These are phyloP conservation scores for Chernovozyma sophiae-reginae DNA, from an alignment of 1,139 yeast genomes.

Conservation along the genomic window DNA sequence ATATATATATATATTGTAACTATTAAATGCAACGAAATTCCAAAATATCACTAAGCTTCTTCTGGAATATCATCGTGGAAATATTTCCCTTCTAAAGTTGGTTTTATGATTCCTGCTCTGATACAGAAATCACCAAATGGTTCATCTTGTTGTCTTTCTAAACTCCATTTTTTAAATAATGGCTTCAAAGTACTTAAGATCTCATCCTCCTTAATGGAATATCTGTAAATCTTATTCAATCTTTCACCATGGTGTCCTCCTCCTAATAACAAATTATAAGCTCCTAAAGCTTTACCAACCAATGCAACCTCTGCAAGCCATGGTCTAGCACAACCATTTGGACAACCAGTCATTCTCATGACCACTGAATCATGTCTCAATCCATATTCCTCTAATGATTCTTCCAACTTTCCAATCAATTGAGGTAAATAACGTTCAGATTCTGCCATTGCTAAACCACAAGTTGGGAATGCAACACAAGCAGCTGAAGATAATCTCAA, in stretches of 20 bases:
- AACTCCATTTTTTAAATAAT: constrained; percentile 88
- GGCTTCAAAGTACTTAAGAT: constrained; percentile 75
- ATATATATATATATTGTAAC: no score
- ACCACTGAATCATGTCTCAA: constrained; percentile 91
- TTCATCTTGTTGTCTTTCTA: constrained; percentile 86
- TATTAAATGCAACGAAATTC: no score
- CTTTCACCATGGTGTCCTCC: constrained; percentile 97
- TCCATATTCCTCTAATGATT: constrained; percentile 84
- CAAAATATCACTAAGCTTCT: constrained; percentile 42
- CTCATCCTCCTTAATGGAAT: constrained; percentile 88
- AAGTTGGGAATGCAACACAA: constrained; percentile 98
- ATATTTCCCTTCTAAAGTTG: constrained; percentile 84
- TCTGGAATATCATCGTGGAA: constrained; percentile 95
- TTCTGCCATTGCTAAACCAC: constrained; percentile 99
- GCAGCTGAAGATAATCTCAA: constrained; percentile 90
- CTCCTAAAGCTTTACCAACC: constrained; percentile 93
- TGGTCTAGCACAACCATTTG: constrained; percentile 98
- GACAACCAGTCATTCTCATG: constrained; percentile 99
- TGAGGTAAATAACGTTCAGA: constrained; percentile 92
- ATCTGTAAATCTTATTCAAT: constrained; percentile 82
- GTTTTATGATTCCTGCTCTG: constrained; percentile 80
- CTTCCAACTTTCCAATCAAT: constrained; percentile 76
- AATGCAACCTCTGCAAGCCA: constrained; percentile 96
- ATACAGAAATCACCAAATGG: constrained; percentile 94
- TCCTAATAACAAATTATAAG: constrained; percentile 91